These are phyloP conservation scores for Pugionium cornutum DNA, from an alignment of 345 rosid genomes.

Conservation along the genomic window DNA sequence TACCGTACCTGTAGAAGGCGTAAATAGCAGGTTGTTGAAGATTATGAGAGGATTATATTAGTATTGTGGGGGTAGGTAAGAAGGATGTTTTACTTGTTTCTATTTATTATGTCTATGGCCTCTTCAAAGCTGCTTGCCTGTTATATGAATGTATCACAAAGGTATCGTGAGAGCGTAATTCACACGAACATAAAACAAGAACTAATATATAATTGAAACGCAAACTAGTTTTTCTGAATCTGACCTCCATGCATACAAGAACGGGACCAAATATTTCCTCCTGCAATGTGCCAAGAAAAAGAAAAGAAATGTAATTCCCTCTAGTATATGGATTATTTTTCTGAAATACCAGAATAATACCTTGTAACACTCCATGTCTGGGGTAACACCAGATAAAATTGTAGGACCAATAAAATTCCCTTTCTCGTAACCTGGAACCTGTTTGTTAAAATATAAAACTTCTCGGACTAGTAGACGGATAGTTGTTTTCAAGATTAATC, in stretches of 20 bases:
- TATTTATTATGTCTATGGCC: conserved; percentile 76
- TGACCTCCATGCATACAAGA: conserved; percentile 89
- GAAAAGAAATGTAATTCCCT: background rate
- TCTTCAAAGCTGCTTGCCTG: conserved; percentile 92
- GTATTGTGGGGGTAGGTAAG: background rate
- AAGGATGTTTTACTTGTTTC: conserved; percentile 57
- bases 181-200: background rate
- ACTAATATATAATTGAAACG: background rate
- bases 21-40: conserved; percentile 6
- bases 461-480: background rate
- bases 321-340: background rate
- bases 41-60: background rate
- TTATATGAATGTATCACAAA: conserved; percentile 9
- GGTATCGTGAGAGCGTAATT: background rate
- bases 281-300: conserved; percentile 45
- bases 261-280: conserved; percentile 99
- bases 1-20: conserved; percentile 66
- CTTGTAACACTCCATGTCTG: conserved; percentile 99
- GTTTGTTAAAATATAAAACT: conserved; percentile 27
- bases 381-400: conserved; percentile 73
- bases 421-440: conserved; percentile 91
- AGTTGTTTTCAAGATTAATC: conserved; percentile 6
- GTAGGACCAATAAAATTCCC: conserved; percentile 98
- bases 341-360: conserved; percentile 35
- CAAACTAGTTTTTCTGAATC: conserved; percentile 14